These are phyloP conservation scores for Gilbertella persicaria DNA, from an alignment of 371 early-diverging fungal species.

Conservation along the genomic window DNA sequence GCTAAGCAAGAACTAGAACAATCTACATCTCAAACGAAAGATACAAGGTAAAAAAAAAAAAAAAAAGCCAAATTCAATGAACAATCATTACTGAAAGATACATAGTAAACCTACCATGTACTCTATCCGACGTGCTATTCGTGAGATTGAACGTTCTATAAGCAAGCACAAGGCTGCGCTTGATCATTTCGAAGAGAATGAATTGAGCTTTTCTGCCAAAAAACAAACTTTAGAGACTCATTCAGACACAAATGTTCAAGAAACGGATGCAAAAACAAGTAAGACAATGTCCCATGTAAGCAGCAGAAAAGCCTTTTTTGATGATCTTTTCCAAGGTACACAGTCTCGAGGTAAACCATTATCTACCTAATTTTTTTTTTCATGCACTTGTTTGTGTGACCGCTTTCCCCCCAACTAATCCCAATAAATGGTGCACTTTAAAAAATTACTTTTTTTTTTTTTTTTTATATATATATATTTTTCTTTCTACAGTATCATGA, in stretches of 20 bases:
- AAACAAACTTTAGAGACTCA: neutral
- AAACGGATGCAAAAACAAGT: too few species aligned
- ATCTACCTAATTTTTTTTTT: neutral
- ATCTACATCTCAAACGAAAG: neutral
- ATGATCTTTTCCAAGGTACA: constrained; percentile 1
- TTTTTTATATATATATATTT: neutral
- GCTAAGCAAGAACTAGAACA: neutral
- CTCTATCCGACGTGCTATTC: constrained; percentile 16
- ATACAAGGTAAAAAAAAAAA: neutral
- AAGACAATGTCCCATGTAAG: neutral
- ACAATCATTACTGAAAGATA: too few species aligned
- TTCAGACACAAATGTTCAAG: neutral
- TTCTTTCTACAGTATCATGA: constrained; percentile 7
- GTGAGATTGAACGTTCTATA: constrained; percentile 10
- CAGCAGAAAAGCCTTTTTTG: neutral
- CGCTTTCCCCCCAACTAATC: neutral
- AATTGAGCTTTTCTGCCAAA: neutral
- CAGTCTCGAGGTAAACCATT: neutral
- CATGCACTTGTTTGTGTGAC: neutral
- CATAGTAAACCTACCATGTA: constrained; percentile 9
- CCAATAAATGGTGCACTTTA: neutral
- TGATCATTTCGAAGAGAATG: neutral
- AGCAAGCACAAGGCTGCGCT: neutral
- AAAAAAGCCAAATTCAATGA: too few species aligned
- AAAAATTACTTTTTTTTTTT: neutral